Evolutionary conservation across 1,284 basidiomycete genomes (phyloP).

Genomic region (Quambalaria eucalypti): DNA sequence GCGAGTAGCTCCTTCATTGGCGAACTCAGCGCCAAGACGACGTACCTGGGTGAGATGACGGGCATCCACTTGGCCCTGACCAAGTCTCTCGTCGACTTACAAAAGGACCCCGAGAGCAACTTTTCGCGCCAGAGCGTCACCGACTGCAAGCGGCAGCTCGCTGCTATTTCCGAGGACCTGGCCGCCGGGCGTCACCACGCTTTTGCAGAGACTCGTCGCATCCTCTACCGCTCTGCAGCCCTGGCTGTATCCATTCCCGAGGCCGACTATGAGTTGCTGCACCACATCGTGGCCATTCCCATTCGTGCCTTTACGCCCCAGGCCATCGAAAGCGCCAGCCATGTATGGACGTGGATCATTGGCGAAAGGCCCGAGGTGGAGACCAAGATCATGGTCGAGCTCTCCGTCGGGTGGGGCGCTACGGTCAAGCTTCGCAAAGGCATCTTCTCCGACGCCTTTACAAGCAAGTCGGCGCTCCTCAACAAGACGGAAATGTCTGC

Average conservation of each 20-base stretch:
- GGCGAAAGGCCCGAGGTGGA: conserved; percentile 70
- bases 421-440: conserved; percentile 64
- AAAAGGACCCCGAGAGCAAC: conserved; percentile 57
- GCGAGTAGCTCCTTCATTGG: conserved; percentile 33
- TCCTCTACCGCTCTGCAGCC: conserved; percentile 76
- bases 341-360: conserved; percentile 95
- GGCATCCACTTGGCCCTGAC: conserved; percentile 62
- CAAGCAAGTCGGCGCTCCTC: conserved; percentile 73
- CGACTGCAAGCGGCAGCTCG: conserved; percentile 64
- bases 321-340: conserved; percentile 74
- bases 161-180: conserved; percentile 57
- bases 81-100: conserved; percentile 54
- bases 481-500: conserved; percentile 81
- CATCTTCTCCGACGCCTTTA: conserved; percentile 50
- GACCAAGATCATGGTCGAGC: conserved; percentile 70
- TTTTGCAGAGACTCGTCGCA: conserved; percentile 63
- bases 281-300: conserved; percentile 78
- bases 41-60: conserved; percentile 62
- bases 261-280: conserved; percentile 74
- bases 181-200: background rate
- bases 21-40: conserved; percentile 34
- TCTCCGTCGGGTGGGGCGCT: conserved; percentile 75
- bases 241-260: conserved; percentile 27
- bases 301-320: conserved; percentile 81
- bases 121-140: conserved; percentile 55